Base-by-base conservation (phyloP, 441 rosid species). In the Gossypium lobatum region DNA sequence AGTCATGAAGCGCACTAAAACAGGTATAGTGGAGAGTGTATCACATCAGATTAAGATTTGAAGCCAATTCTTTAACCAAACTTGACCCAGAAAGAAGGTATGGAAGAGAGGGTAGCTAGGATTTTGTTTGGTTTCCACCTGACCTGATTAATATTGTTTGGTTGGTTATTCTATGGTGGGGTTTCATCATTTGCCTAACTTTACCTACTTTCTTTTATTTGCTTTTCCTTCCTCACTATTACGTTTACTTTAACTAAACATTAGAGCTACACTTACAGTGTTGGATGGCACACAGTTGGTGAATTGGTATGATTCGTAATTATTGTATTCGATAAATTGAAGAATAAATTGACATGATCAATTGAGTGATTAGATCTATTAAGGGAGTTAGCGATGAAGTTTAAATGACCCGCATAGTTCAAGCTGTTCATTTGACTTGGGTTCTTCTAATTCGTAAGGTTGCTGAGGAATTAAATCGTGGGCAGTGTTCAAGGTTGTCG, bases 51-150 rank as follows among this genome's bases (percentile, higher is more conserved):
- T 39, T 13, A 34, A 28, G 31, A 28, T 52, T 18, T 31, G 54
- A 37, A 20, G 65, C 53, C 52, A 57, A 54, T 52, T 52, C 17
- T 26, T 28, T 17, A 52, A 68, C 46, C 25, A 52, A 68, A 28
- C 46, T 16, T n/a, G 2, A 8, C 53, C 20, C 4, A 70, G 0
- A 16, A 31, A n/a, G 18, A 0, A 52, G 9, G 11, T 10, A 20
- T 4, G 18, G 10, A 6, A 6, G 28, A 17, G 58, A 18, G 1
- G 73, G 64, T 71, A 65, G 76, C 64, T 42, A 50, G 68, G 78
- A 57, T 71, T 71, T 57, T 71, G 78, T 74, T 75, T 78, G 78
- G 81, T 74, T 55, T 69, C 21, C 63, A 70, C 63, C 62, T 10
- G 54, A 74, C 39, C 39, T 34, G 39, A 34, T 34, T 34, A 34